A percentile compares a stretch with the other conserved stretches of the same genome.
Conservation (phyloP, 2,329 filamentous ascomycete genomes). For the Neonectria faginata region DNA sequence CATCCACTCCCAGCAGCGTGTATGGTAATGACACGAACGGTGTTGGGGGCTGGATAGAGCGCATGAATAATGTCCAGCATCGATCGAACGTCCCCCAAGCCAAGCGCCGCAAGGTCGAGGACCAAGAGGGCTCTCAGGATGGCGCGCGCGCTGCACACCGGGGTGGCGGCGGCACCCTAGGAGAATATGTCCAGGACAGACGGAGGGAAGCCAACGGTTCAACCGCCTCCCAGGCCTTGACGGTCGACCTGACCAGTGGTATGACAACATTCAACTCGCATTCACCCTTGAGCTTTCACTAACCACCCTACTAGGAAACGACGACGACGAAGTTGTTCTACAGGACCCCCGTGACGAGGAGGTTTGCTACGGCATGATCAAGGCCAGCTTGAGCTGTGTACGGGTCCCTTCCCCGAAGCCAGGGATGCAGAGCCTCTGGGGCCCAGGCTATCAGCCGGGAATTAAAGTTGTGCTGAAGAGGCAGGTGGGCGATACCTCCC, state of each 20-base stretch:
- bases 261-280: slow-evolving; percentile 30
- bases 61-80: slow-evolving; percentile 79
- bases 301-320: slow-evolving; percentile 50
- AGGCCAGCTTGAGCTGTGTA: slow-evolving; percentile 74
- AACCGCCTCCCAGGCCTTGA: slow-evolving; percentile 53
- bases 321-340: slow-evolving; percentile 69
- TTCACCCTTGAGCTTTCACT: slow-evolving; percentile 11
- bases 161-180: slow-evolving; percentile 67
- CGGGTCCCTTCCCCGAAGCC: slow-evolving; percentile 77
- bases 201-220: slow-evolving; percentile 56
- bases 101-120: slow-evolving; percentile 73
- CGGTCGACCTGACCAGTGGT: slow-evolving; percentile 70
- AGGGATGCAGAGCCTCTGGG: slow-evolving; percentile 67
- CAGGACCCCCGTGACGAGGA: slow-evolving; percentile 74
- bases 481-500: slow-evolving; percentile 63
- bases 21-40: slow-evolving; percentile 50
- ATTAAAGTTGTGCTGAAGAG: slow-evolving; percentile 79
- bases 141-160: slow-evolving; percentile 46
- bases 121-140: slow-evolving; percentile 57
- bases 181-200: slow-evolving; percentile 74
- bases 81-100: slow-evolving; percentile 68
- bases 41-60: slow-evolving; percentile 75
- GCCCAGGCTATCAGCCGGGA: slow-evolving; percentile 73
- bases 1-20: slow-evolving; percentile 49
- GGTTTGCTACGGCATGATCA: slow-evolving; percentile 84